These are phyloP conservation scores for Jackrogersella minutella DNA, from an alignment of 495 filamentous ascomycete genomes.

Conservation along the genomic window DNA sequence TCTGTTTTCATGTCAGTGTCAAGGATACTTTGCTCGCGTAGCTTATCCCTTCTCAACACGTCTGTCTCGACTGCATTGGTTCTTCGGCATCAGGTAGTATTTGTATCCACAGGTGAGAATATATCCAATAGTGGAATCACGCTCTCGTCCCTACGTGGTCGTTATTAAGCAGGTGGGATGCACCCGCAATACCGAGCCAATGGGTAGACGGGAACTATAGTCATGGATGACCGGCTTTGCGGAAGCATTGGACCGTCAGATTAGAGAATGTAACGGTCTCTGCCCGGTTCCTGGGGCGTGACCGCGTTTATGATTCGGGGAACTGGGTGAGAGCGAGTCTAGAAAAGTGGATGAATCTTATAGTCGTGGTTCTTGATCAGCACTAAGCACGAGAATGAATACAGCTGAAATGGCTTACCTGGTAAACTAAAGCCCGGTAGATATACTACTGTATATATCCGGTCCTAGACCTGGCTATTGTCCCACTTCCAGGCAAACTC, in stretches of 20 bases:
- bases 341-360: neutral
- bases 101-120: neutral
- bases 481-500: constrained; percentile 11
- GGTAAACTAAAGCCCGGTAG: constrained; percentile 5
- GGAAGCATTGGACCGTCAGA: constrained; percentile 31
- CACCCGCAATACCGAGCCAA: constrained; percentile 22
- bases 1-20: neutral
- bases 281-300: constrained; percentile 23
- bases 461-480: neutral
- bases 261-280: constrained; percentile 21
- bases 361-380: constrained; percentile 1
- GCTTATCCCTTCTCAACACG: constrained; percentile 17
- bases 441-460: constrained; percentile 27
- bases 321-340: neutral
- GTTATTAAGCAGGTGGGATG: constrained; percentile 13
- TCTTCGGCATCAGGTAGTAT: constrained; percentile 5
- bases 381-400: constrained; percentile 13
- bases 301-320: constrained; percentile 6
- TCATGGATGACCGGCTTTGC: constrained; percentile 23
- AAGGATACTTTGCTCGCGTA: neutral
- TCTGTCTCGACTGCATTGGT: constrained; percentile 7
- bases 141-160: neutral
- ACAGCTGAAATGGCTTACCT: neutral
- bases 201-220: neutral
- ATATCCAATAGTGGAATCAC: constrained; percentile 18